Conservation (phyloP, 257 asterid species). For the Striga asiatica region DNA sequence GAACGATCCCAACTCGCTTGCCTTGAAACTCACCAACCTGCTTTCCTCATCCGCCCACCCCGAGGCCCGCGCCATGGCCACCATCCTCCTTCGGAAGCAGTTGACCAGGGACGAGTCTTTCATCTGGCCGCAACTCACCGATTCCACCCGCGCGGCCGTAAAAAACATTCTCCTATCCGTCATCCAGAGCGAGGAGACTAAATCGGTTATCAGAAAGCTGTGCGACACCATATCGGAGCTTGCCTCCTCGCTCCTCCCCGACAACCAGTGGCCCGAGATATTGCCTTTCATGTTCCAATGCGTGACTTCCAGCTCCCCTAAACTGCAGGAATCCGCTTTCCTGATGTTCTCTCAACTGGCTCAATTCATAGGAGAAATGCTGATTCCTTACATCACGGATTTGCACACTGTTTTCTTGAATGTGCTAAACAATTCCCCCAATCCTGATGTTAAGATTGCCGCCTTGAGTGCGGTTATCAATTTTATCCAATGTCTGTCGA, state of each 20-base stretch:
- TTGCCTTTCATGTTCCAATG: slow-evolving; percentile 91
- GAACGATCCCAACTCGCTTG: slow-evolving; percentile 75
- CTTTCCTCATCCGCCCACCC: slow-evolving; percentile 43
- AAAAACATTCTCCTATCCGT: slow-evolving; percentile 46
- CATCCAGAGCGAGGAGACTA: slow-evolving; percentile 59
- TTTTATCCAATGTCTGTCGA: slow-evolving; percentile 74
- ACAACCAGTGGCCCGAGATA: slow-evolving; percentile 80
- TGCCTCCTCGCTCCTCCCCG: slow-evolving; percentile 74
- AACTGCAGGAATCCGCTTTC: slow-evolving; percentile 80
- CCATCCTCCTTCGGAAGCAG: slow-evolving; percentile 78
- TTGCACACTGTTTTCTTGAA: slow-evolving; percentile 72
- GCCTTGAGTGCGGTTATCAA: slow-evolving; percentile 89
- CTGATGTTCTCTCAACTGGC: slow-evolving; percentile 80
- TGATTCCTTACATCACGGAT: slow-evolving; percentile 59
- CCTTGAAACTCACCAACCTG: slow-evolving; percentile 55
- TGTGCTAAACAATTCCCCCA: slow-evolving; percentile 43
- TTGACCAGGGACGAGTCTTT: slow-evolving; percentile 67
- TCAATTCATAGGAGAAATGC: slow-evolving; percentile 60
- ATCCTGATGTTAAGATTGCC: slow-evolving; percentile 74
- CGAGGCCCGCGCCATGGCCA: slow-evolving; percentile 78
- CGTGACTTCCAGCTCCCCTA: slow-evolving; percentile 52
- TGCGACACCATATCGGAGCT: slow-evolving; percentile 89
- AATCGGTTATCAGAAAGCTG: slow-evolving; percentile 54
- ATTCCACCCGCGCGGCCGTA: slow-evolving; percentile 48
- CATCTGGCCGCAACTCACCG: slow-evolving; percentile 63